These are phyloP conservation scores for Schizosaccharomyces lindneri DNA, from an alignment of 805 yeast genomes.

Conservation along the genomic window DNA sequence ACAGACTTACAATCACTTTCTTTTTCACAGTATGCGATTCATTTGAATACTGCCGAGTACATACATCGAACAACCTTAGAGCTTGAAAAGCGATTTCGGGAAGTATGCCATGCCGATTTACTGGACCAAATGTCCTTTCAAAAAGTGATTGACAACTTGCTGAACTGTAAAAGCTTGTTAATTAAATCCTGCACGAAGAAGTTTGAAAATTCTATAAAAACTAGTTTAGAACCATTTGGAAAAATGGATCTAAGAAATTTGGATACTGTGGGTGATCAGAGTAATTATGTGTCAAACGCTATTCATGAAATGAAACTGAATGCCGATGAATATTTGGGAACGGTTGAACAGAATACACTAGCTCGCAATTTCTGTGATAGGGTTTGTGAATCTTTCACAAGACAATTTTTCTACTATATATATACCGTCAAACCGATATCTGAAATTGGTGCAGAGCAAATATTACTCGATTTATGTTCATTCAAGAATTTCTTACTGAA, in stretches of 20 bases:
- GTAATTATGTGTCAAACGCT: conserved; percentile 12
- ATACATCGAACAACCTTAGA: conserved; percentile 58
- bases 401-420: conserved; percentile 31
- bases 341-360: conserved; percentile 42
- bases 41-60: conserved; percentile 69
- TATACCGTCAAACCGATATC: conserved; percentile 41
- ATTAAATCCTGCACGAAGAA: conserved; percentile 31
- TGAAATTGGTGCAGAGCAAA: conserved; percentile 53
- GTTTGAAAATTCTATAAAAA: conserved; percentile 33
- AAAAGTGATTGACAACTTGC: conserved; percentile 28
- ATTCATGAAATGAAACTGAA: not conserved
- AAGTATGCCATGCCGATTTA: conserved; percentile 17
- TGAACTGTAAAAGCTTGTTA: conserved; percentile 32
- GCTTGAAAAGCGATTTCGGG: conserved; percentile 34
- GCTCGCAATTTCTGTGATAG: conserved; percentile 53
- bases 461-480: conserved; percentile 44
- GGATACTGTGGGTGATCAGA: conserved; percentile 43
- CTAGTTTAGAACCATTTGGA: conserved; percentile 63
- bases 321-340: conserved; percentile 15
- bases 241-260: conserved; percentile 49
- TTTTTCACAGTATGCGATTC: not conserved
- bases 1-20: not conserved
- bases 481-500: conserved; percentile 28
- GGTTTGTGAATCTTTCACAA: conserved; percentile 37
- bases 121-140: conserved; percentile 28